Evolutionary conservation across 1,284 basidiomycete genomes (phyloP).

Genomic region (Moesziomyces globuligerus): DNA sequence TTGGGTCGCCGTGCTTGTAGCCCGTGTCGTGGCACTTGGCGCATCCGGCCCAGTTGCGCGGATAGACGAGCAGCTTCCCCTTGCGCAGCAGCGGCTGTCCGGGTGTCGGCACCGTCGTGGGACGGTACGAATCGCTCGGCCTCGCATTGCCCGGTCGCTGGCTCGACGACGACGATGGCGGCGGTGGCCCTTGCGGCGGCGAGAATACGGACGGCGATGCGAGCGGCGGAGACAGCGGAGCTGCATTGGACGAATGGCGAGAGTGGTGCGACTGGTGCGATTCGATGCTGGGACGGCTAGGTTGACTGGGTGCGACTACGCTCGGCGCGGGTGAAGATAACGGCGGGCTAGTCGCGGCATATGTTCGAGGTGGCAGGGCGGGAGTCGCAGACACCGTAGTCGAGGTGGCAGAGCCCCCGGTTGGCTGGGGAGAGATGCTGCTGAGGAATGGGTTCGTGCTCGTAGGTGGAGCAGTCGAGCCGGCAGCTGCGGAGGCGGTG

Average conservation of each 20-base stretch:
- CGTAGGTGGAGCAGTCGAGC: not conserved
- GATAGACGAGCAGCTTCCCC: constrained; percentile 49
- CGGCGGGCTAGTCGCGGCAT: constrained; percentile 9
- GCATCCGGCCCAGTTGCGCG: constrained; percentile 41
- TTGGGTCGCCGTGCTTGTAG: constrained; percentile 51
- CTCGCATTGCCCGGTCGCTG: constrained; percentile 6
- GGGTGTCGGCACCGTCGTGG: constrained; percentile 44
- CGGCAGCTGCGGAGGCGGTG: not conserved
- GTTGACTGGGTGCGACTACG: constrained; percentile 1
- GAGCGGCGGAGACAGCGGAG: constrained; percentile 1
- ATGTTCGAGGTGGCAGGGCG: constrained; percentile 21
- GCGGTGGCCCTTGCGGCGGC: constrained; percentile 22
- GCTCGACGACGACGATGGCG: constrained; percentile 8
- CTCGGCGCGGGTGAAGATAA: not conserved
- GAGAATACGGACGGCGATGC: constrained; percentile 16
- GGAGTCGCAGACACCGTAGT: not conserved
- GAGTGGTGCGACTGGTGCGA: constrained; percentile 33
- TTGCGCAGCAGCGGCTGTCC: constrained; percentile 46
- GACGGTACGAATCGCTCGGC: constrained; percentile 25
- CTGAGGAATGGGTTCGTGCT: constrained; percentile 31
- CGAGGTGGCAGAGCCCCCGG: constrained; percentile 1
- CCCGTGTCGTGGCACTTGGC: constrained; percentile 51
- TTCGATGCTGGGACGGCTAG: constrained; percentile 27
- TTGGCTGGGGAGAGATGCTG: constrained; percentile 8
- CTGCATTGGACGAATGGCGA: constrained; percentile 11